A percentile compares a stretch with the other conserved stretches of the same genome.
Conservation (phyloP, 306 rosid genomes). For the Elaeagnus macrophylla region DNA sequence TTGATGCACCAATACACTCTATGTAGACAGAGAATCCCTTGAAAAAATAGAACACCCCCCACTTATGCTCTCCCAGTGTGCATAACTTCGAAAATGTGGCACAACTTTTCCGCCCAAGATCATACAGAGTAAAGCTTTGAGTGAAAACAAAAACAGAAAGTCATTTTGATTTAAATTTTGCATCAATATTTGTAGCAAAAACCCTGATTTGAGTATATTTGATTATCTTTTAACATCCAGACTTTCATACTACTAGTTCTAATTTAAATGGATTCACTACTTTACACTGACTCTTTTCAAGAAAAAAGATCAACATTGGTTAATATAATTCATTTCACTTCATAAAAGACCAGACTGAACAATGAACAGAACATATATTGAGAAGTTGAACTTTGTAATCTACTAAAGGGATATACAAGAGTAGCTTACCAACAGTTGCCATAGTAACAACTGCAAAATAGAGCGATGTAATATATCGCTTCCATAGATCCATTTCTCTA, state of each 20-base stretch:
- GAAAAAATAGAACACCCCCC: too few relatives aligned
- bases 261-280: not conserved
- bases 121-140: too few relatives aligned
- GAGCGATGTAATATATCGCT: constrained; percentile 53
- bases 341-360: not conserved
- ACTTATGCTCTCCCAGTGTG: too few relatives aligned
- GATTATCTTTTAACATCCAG: not conserved
- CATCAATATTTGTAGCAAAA: too few relatives aligned
- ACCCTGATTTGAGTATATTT: too few relatives aligned
- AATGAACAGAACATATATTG: not conserved
- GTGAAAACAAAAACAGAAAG: too few relatives aligned
- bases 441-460: constrained; percentile 67
- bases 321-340: not conserved
- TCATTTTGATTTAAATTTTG: too few relatives aligned
- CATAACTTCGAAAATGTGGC: too few relatives aligned
- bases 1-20: too few relatives aligned
- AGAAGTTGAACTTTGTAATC: not conserved
- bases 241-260: not conserved
- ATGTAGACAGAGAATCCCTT: too few relatives aligned
- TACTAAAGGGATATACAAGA: not conserved
- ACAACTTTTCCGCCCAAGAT: too few relatives aligned
- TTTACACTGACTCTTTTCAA: not conserved
- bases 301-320: not conserved
- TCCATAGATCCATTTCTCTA: constrained; percentile 46
- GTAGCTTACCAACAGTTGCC: constrained; percentile 53